phyloP scores from a whole-genome alignment of 2,329 filamentous ascomycete genomes.

The Aspergillus vadensis region DNA sequence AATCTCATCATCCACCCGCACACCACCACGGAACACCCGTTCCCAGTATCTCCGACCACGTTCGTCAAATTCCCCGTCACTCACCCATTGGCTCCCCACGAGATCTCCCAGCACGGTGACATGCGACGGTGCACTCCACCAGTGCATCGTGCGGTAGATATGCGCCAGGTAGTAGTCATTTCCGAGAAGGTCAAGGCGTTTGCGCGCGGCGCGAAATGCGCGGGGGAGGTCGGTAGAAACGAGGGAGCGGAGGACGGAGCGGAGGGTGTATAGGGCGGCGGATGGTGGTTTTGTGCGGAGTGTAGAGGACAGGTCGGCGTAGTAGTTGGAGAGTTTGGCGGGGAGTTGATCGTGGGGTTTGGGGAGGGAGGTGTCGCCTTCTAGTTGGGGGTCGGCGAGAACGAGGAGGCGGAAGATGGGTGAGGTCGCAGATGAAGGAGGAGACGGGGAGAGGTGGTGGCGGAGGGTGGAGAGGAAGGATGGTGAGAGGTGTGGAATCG shows the following conservation, averaged over 20 bases:
- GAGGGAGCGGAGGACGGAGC: conserved; percentile 38
- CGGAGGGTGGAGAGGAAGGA: conserved; percentile 39
- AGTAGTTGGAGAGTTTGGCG: conserved; percentile 45
- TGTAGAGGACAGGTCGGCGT: conserved; percentile 16
- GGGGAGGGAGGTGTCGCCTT: conserved; percentile 84
- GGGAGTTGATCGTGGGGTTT: conserved; percentile 48
- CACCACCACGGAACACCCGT: conserved; percentile 70
- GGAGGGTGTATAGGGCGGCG: conserved; percentile 22
- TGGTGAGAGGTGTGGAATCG: conserved; percentile 4
- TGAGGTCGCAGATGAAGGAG: conserved; percentile 18
- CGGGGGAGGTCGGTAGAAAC: conserved; percentile 68
- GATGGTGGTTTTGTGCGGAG: not conserved
- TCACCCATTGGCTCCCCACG: conserved; percentile 93
- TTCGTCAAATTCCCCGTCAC: conserved; percentile 76
- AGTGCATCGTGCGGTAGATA: conserved; percentile 79
- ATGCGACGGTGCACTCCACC: conserved; percentile 85
- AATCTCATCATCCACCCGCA: conserved; percentile 54
- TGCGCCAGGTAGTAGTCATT: conserved; percentile 96
- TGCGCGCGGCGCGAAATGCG: conserved; percentile 68
- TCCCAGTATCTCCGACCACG: conserved; percentile 78
- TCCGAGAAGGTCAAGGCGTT: conserved; percentile 82
- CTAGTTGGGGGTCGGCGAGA: conserved; percentile 88
- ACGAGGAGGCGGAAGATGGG: conserved; percentile 86
- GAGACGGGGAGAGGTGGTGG: conserved; percentile 35
- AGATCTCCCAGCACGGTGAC: conserved; percentile 87